These are phyloP conservation scores for Melastoma malabathricum DNA, from an alignment of 345 rosid species.

Conservation along the genomic window DNA sequence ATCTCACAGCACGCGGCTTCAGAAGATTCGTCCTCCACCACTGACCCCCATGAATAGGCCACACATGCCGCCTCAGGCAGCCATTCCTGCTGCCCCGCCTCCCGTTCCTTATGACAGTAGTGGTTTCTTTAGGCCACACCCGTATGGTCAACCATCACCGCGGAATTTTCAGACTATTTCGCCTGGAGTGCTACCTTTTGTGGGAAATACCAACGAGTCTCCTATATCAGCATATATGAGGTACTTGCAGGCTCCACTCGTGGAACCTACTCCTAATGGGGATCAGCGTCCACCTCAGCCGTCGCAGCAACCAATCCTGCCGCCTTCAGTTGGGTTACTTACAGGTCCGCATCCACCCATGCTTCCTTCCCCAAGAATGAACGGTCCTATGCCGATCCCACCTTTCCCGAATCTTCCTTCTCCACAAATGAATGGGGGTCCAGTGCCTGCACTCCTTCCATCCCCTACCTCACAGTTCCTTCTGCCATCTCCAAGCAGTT, in stretches of 20 bases:
- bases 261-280: constrained; percentile 36
- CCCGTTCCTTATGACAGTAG: constrained; percentile 14
- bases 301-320: constrained; percentile 19
- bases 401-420: constrained; percentile 38
- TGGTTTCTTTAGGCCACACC: constrained; percentile 18
- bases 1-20: constrained; percentile 70
- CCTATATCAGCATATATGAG: constrained; percentile 78
- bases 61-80: constrained; percentile 24
- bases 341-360: constrained; percentile 30
- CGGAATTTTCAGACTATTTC: constrained; percentile 10
- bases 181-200: constrained; percentile 19
- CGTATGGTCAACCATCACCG: constrained; percentile 29
- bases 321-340: constrained; percentile 34
- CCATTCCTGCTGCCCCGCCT: constrained; percentile 19
- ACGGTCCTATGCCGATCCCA: constrained; percentile 31
- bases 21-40: constrained; percentile 77
- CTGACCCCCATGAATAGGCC: constrained; percentile 55
- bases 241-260: constrained; percentile 54
- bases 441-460: constrained; percentile 34
- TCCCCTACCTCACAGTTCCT: constrained; percentile 81
- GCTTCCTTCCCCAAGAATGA: constrained; percentile 41
- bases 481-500: constrained; percentile 55
- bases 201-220: constrained; percentile 57
- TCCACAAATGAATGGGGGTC: constrained; percentile 36
- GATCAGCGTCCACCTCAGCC: constrained; percentile 24